These are phyloP conservation scores for Phytophthora meadii DNA, from an alignment of 352 stramenopile species.

Conservation along the genomic window DNA sequence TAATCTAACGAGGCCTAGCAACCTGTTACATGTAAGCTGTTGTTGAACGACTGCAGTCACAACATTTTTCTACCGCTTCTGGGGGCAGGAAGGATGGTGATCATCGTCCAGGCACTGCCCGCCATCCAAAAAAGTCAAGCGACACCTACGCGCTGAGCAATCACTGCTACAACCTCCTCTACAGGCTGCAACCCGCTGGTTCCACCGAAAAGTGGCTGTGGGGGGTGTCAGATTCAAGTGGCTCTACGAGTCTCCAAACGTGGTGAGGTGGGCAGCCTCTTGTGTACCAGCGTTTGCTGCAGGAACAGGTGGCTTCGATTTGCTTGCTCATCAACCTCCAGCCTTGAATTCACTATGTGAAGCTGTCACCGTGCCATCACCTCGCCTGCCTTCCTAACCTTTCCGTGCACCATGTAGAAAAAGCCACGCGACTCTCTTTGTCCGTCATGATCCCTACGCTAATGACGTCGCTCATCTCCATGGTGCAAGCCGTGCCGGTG, in stretches of 20 bases:
- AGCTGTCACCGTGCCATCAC: slow-evolving; percentile 16
- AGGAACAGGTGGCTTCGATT: slow-evolving; percentile 24
- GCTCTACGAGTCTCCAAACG: neutral
- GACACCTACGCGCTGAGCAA: neutral
- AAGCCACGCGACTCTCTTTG: slow-evolving; percentile 16
- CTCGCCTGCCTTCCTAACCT: slow-evolving; percentile 18
- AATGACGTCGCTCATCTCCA: slow-evolving; percentile 22
- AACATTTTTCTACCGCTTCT: slow-evolving; percentile 16
- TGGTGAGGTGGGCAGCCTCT: neutral
- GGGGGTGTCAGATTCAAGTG: neutral
- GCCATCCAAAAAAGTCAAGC: slow-evolving; percentile 11
- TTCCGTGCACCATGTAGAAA: slow-evolving; percentile 22
- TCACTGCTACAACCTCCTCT: slow-evolving; percentile 5
- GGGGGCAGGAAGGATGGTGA: slow-evolving; percentile 13
- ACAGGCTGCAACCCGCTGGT: slow-evolving; percentile 12
- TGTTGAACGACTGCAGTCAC: no score
- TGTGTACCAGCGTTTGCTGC: neutral
- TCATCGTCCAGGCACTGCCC: slow-evolving; percentile 12
- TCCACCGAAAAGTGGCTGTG: slow-evolving; percentile 15
- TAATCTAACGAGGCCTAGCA: no score
- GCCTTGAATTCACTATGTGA: slow-evolving; percentile 3
- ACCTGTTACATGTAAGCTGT: no score
- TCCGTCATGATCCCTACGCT: slow-evolving; percentile 17
- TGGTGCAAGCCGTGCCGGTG: neutral
- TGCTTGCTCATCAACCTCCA: slow-evolving; percentile 14